phyloP scores from a whole-genome alignment of 106 monocot species.

The Amphibolis antarctica region DNA sequence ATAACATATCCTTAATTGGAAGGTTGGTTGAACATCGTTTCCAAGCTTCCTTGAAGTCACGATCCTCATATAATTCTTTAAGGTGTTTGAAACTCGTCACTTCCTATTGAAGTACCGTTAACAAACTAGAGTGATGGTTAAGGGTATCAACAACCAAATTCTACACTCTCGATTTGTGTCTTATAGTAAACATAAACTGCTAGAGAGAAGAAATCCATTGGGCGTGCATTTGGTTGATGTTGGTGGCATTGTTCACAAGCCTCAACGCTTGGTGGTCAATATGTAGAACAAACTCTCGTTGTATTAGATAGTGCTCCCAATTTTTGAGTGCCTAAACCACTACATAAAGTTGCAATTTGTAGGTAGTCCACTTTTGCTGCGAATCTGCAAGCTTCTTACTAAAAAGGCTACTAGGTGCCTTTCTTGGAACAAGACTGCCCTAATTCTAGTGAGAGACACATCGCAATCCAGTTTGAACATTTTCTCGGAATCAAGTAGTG shows the following conservation, averaged over 20 bases:
- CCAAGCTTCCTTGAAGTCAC: neutral
- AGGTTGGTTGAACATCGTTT: neutral
- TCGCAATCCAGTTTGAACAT: conserved; percentile 1
- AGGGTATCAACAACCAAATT: neutral
- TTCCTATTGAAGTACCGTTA: neutral
- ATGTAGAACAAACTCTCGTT: neutral
- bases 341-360: neutral
- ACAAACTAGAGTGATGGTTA: neutral
- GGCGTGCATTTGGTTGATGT: neutral
- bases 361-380: neutral
- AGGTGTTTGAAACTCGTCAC: conserved; percentile 66
- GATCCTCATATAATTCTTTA: conserved; percentile 13
- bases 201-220: neutral
- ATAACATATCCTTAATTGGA: no score
- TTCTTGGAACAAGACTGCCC: neutral
- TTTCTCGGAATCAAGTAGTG: neutral
- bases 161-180: neutral
- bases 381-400: neutral
- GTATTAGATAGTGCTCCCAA: conserved; percentile 1
- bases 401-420: neutral
- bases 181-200: neutral
- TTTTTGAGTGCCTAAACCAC: neutral
- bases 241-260: neutral
- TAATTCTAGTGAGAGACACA: neutral
- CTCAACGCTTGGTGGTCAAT: neutral